These are phyloP conservation scores for Beta corolliflora DNA, from an alignment of 179 eudicot genomes.

Conservation along the genomic window DNA sequence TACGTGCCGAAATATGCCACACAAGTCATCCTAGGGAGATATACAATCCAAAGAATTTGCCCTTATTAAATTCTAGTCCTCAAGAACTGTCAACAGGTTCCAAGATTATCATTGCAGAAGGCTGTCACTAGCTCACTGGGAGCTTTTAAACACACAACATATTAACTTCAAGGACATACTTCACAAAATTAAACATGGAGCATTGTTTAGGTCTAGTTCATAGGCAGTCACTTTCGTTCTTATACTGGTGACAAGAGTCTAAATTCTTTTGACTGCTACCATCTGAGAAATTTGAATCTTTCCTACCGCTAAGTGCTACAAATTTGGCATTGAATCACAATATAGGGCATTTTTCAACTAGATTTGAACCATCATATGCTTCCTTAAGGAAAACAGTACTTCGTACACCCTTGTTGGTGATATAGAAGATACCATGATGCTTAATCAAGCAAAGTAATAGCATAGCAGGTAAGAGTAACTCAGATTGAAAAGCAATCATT, in stretches of 20 bases:
- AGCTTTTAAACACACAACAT: neutral
- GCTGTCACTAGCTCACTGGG: no score
- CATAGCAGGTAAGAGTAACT: constrained; percentile 68
- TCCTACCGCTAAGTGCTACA: constrained; percentile 68
- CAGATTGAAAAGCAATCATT: constrained; percentile 70
- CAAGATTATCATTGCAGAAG: neutral
- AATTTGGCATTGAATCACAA: constrained; percentile 71
- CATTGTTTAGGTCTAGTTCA: neutral
- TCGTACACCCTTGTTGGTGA: constrained; percentile 80
- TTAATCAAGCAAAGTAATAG: constrained; percentile 81
- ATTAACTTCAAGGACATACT: neutral
- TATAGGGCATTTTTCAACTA: constrained; percentile 71
- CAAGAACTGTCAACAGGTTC: neutral
- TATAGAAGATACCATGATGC: constrained; percentile 89
- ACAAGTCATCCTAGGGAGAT: neutral
- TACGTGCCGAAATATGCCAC: no score
- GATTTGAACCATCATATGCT: constrained; percentile 74
- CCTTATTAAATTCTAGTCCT: neutral
- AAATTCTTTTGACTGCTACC: constrained; percentile 2
- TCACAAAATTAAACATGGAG: neutral
- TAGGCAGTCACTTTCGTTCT: neutral
- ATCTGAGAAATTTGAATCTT: constrained; percentile 35
- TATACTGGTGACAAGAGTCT: neutral
- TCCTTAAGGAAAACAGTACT: constrained; percentile 91
- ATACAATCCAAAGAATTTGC: neutral